A percentile compares a stretch with the other conserved stretches of the same genome.
These are phyloP conservation scores for Stephanodiscus triporus DNA, from an alignment of 108 stramenopile genomes.

Conservation along the genomic window DNA sequence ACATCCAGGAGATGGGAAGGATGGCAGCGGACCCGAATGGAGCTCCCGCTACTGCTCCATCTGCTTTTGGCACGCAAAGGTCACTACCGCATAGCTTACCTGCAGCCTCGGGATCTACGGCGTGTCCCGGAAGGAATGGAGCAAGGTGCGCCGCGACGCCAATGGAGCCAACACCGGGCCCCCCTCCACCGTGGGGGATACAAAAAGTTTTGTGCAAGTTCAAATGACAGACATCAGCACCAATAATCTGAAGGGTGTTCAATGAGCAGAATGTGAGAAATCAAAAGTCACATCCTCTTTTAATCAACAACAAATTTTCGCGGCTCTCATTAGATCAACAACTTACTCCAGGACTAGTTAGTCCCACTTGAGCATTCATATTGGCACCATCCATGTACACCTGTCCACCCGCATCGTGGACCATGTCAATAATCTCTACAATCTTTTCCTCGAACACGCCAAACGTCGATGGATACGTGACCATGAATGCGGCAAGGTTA, in stretches of 20 bases:
- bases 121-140: slow-evolving; percentile 98
- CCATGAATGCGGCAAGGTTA: slow-evolving; percentile 97
- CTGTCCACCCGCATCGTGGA: slow-evolving; percentile 95
- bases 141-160: slow-evolving; percentile 96
- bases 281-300: background rate
- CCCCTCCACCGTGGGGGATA: slow-evolving; percentile 99
- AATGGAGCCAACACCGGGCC: slow-evolving; percentile 98
- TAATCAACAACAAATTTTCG: background rate
- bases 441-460: slow-evolving; percentile 98
- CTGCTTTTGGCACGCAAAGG: slow-evolving; percentile 75
- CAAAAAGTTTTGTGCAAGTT: slow-evolving; percentile 99
- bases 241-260: slow-evolving; percentile 59
- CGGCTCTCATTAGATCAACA: background rate
- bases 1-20: slow-evolving; percentile 99
- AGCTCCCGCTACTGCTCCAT: slow-evolving; percentile 91
- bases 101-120: slow-evolving; percentile 78
- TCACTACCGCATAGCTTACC: slow-evolving; percentile 84
- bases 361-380: slow-evolving; percentile 99
- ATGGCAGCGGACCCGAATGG: slow-evolving; percentile 98
- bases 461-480: slow-evolving; percentile 99
- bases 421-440: slow-evolving; percentile 84
- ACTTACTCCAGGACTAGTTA: slow-evolving; percentile 92
- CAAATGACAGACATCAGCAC: slow-evolving; percentile 98
- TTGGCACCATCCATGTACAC: slow-evolving; percentile 99
- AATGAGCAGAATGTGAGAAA: background rate